phyloP scores from a whole-genome alignment of 1,284 basidiomycete species.

The Earliella scabrosa region DNA sequence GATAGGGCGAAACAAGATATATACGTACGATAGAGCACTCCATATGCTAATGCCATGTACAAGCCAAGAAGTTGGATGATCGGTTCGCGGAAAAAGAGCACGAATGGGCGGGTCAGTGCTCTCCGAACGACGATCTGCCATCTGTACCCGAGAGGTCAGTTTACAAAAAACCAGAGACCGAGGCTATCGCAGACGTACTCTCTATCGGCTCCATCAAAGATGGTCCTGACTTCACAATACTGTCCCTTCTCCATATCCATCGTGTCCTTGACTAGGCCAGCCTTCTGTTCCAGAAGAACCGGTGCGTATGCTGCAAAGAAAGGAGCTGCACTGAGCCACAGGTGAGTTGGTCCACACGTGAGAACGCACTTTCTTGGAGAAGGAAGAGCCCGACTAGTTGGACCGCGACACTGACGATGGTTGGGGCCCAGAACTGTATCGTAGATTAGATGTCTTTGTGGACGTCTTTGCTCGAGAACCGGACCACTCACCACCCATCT shows the following conservation, averaged over 20 bases:
- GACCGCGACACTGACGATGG: conserved; percentile 40
- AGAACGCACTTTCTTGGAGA: conserved; percentile 45
- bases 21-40: conserved; percentile 58
- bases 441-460: too few species aligned
- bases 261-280: conserved; percentile 41
- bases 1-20: background rate
- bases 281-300: conserved; percentile 48
- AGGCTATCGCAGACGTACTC: too few species aligned
- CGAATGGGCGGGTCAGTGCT: conserved; percentile 49
- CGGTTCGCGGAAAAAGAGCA: conserved; percentile 47
- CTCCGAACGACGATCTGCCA: conserved; percentile 42
- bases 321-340: too few species aligned
- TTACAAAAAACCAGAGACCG: background rate
- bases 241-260: conserved; percentile 38
- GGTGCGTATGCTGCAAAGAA: conserved; percentile 44
- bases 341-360: background rate
- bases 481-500: conserved; percentile 42
- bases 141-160: conserved; percentile 27
- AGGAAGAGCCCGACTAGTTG: conserved; percentile 46
- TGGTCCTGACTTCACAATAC: conserved; percentile 27
- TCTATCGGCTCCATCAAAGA: conserved; percentile 32
- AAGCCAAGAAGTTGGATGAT: conserved; percentile 48
- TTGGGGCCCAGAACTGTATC: conserved; percentile 44
- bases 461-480: too few species aligned
- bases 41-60: conserved; percentile 57